Evolutionary conservation across 192 early-diverging fungal species (phyloP), one percentile per base, ranked within the genome.

Genomic region (Endogone sp.): DNA sequence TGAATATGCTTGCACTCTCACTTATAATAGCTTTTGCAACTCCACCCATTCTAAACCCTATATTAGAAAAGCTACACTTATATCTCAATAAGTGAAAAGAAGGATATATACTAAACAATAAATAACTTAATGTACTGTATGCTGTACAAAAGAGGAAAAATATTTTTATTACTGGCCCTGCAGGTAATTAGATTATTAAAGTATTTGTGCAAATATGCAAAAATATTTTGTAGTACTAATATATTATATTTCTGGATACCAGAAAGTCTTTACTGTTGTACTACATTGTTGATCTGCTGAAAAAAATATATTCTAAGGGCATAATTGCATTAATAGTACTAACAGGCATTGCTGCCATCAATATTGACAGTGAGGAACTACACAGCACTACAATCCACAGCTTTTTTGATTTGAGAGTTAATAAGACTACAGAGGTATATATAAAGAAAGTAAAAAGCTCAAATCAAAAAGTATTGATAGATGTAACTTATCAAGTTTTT

Each of bases 161-260:
- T 60, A 65, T 85, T 55, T 85, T 85, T 57, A 80, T 83, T 28
- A 85, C 84, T n/a, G 84, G 84, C n/a, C 81, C 84, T n/a, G 84
- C 84, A 2, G 83, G 83, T 24, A 30, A n/a, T n/a, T n/a, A n/a
- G n/a, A n/a, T n/a, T 24, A 56, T 65, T 25, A 30, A 26, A 37
- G 8, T 20, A 25, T 37, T 13, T 56, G 9, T 56, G 32, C 63
- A n/a, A 25, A 25, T 6, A 11, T 11, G 6, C 37, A 11, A 49
- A 49, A 0, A 49, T 49, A 11, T n/a, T n/a, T n/a, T n/a, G n/a
- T n/a, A 63, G 9, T 2, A 3, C 24, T 3, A 65, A 11, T 3
- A 20, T 9, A 3, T 63, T 3, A 10, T 21, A 56, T 56, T 49
- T 10, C 2, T 22, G 9, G 71, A 67, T 2, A 86, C 85, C 0